Percentiles rank a stretch among this genome's conserved stretches.
Evolutionary conservation across 1,284 basidiomycete species (phyloP).

Genomic region (Violaceomyces palustris): DNA sequence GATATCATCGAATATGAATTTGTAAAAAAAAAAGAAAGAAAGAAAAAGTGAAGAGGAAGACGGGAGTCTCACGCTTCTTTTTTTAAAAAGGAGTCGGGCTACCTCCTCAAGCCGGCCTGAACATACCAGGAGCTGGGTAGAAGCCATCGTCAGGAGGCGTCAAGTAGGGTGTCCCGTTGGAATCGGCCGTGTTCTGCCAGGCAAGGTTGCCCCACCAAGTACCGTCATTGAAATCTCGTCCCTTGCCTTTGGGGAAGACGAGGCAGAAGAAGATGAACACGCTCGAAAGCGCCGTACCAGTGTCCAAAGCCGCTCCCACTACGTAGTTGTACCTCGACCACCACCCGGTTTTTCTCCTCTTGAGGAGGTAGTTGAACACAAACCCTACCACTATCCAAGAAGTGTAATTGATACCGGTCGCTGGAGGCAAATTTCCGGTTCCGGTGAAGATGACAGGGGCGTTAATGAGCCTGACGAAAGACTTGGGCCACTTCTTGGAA

Average conservation of each 20-base stretch:
- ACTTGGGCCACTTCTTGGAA: slow-evolving; percentile 15
- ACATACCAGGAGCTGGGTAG: too few relatives aligned
- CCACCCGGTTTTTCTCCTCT: slow-evolving; percentile 45
- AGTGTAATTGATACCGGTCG: slow-evolving; percentile 47
- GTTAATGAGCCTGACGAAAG: slow-evolving; percentile 16
- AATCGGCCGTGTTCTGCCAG: too few relatives aligned
- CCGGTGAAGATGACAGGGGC: slow-evolving; percentile 42
- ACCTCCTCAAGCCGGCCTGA: too few relatives aligned
- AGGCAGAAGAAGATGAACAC: slow-evolving; percentile 51
- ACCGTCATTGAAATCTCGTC: too few relatives aligned
- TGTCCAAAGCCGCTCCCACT: slow-evolving; percentile 51
- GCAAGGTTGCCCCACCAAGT: too few relatives aligned
- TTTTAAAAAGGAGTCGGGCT: too few relatives aligned
- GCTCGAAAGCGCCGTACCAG: slow-evolving; percentile 51
- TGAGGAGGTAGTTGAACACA: slow-evolving; percentile 52
- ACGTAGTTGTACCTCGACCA: slow-evolving; percentile 55
- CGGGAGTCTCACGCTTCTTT: too few relatives aligned
- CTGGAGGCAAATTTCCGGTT: slow-evolving; percentile 44
- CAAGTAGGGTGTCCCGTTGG: too few relatives aligned
- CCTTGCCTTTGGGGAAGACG: slow-evolving; percentile 71
- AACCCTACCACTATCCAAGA: slow-evolving; percentile 57
- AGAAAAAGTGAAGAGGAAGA: too few relatives aligned
- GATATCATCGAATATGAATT: too few relatives aligned
- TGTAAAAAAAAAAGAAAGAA: too few relatives aligned
- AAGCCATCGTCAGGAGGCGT: too few relatives aligned